A percentile compares a stretch with the other conserved stretches of the same genome.
Evolutionary conservation across 2,329 filamentous ascomycete genomes (phyloP).

Genomic region (Anthostomella pinea): DNA sequence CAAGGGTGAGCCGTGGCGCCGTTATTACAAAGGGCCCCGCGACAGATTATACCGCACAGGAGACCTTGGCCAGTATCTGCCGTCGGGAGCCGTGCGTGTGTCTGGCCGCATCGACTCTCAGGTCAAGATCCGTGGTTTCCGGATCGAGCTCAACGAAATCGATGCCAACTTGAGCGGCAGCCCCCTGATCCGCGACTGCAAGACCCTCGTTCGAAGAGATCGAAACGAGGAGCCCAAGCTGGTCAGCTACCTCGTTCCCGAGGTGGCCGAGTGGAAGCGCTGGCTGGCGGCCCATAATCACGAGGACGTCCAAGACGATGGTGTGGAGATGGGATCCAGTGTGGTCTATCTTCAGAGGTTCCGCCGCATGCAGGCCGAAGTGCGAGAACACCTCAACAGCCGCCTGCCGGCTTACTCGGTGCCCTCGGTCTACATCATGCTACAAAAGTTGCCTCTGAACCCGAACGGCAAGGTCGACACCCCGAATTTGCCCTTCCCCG

Average conservation of each 20-base stretch:
- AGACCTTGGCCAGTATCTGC: constrained; percentile 64
- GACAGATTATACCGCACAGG: constrained; percentile 87
- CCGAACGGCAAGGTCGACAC: constrained; percentile 85
- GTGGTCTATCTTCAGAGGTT: constrained; percentile 44
- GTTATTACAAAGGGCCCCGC: constrained; percentile 75
- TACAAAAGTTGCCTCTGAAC: constrained; percentile 73
- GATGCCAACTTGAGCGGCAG: constrained; percentile 76
- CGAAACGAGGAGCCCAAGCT: constrained; percentile 81
- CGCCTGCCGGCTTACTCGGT: constrained; percentile 74
- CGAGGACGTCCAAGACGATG: constrained; percentile 55
- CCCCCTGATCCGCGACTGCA: constrained; percentile 76
- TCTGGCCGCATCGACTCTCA: constrained; percentile 82
- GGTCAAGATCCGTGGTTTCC: constrained; percentile 94
- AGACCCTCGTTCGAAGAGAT: constrained; percentile 80
- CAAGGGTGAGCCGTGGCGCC: constrained; percentile 69
- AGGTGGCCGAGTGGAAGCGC: constrained; percentile 68
- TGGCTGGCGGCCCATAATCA: constrained; percentile 59
- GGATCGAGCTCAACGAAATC: constrained; percentile 92
- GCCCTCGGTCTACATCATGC: constrained; percentile 69
- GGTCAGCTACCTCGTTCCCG: constrained; percentile 87
- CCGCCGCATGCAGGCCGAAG: constrained; percentile 45
- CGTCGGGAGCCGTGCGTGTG: constrained; percentile 15
- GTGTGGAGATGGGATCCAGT: constrained; percentile 42
- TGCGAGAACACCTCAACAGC: constrained; percentile 65
- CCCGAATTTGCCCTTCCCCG: constrained; percentile 76